Evolutionary conservation across 306 rosid species (phyloP).

Genomic region (Gastrolobium bilobum): DNA sequence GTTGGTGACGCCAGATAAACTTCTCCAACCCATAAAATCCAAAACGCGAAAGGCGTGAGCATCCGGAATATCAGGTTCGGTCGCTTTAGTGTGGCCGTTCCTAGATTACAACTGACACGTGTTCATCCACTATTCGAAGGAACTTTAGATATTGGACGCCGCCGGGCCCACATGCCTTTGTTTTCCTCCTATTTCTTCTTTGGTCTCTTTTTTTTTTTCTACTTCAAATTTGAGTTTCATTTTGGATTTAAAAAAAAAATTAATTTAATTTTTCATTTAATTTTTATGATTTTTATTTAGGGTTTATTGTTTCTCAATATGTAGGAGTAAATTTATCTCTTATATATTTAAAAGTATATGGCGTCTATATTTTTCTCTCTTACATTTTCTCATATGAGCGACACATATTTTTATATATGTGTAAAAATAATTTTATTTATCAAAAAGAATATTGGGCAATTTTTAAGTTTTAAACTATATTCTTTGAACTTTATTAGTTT

Average conservation of each 20-base stretch:
- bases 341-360: too few relatives aligned
- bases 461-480: too few relatives aligned
- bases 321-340: too few relatives aligned
- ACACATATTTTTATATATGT: too few relatives aligned
- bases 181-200: neutral
- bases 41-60: constrained; percentile 58
- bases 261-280: neutral
- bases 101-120: constrained; percentile 51
- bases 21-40: constrained; percentile 28
- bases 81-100: constrained; percentile 51
- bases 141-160: constrained; percentile 48
- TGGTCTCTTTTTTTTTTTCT: neutral
- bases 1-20: constrained; percentile 4
- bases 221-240: constrained; percentile 49
- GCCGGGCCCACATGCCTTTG: constrained; percentile 39
- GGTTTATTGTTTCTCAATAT: too few relatives aligned
- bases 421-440: too few relatives aligned
- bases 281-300: too few relatives aligned
- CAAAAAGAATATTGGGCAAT: too few relatives aligned
- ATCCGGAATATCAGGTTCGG: constrained; percentile 22
- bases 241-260: neutral
- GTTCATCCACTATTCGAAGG: neutral
- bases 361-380: too few relatives aligned
- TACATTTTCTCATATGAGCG: too few relatives aligned
- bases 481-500: too few relatives aligned